Base-by-base conservation (phyloP, 108 stramenopile species). In the Skeletonema marinoi region DNA sequence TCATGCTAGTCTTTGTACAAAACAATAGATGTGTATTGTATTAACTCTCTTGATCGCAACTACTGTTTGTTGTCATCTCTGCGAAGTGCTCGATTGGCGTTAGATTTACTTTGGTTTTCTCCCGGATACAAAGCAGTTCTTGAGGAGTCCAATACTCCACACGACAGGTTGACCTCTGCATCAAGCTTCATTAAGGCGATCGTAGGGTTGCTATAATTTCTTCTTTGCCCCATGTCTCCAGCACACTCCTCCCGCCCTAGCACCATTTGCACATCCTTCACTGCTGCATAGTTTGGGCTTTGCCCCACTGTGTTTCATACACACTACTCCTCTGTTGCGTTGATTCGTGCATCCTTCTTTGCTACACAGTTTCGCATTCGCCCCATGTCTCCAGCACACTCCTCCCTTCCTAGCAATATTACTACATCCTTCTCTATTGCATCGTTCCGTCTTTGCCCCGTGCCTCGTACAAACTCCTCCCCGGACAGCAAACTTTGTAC, bases 301-400 rank as follows among this genome's bases (percentile, higher is more conserved):
- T 35, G 65, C 65, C 39, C 65, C 65, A 25, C 25, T 25, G 46
- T 65, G 65, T 17, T 41, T 17, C 6, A 65, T 65, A 41, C 65
- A 65, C 32, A 65, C 32, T 35, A 6, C 65, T 44, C 33, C 65
- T 25, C 54, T 35, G 6, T 44, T 25, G 46, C 8, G 7, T 19
- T 35, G 17, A 38, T 65, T 58, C 6, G 32, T 25, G 42, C 65
- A 65, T 35, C 65, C 65, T 25, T 65, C 33, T 17, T 6, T 25
- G 32, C 21, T 21, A 41, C 65, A 65, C 9, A 6, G 17, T 44
- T 65, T 65, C 6, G 8, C 6, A 6, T 65, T 38, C 19, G 65
- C 65, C 32, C 65, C 65, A 44, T 65, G 65, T 6, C 65, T 17
- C 6, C 36, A 21, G 46, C 65, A 65, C 32, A 65, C 65, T 35